Percentiles rank a stretch among this genome's conserved stretches.
Evolutionary conservation across 1,284 basidiomycete genomes (phyloP).

Genomic region (Anthracocystis panici-leucophaei): DNA sequence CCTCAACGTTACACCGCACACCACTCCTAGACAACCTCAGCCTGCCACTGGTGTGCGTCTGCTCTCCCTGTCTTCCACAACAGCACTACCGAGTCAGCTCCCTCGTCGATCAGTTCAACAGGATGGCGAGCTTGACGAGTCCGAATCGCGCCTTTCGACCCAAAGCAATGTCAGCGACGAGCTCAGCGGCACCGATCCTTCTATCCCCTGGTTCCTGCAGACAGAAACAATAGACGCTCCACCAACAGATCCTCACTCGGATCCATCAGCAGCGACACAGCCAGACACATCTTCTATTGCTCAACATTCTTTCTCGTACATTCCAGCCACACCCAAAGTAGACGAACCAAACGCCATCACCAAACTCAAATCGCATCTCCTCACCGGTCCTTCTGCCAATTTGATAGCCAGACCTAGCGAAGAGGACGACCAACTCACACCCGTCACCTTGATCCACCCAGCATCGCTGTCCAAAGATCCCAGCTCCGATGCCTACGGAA

Average conservation of each 20-base stretch:
- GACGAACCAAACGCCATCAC: slow-evolving; percentile 46
- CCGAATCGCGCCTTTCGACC: neutral
- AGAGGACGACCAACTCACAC: slow-evolving; percentile 44
- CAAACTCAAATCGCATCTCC: slow-evolving; percentile 45
- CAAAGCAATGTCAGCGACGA: slow-evolving; percentile 37
- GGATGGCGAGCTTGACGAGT: neutral
- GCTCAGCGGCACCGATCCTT: slow-evolving; percentile 44
- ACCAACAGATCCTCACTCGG: slow-evolving; percentile 9
- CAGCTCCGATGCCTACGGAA: slow-evolving; percentile 34
- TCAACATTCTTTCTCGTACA: slow-evolving; percentile 35
- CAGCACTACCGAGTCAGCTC: slow-evolving; percentile 26
- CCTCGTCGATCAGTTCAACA: slow-evolving; percentile 12
- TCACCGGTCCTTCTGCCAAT: slow-evolving; percentile 47
- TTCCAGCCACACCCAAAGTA: slow-evolving; percentile 28
- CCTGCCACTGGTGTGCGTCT: slow-evolving; percentile 4
- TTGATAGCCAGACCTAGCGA: slow-evolving; percentile 52
- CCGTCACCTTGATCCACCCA: slow-evolving; percentile 57
- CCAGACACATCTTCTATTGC: neutral
- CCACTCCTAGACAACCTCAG: neutral
- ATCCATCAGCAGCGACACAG: neutral
- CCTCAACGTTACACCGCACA: neutral
- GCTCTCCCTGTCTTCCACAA: slow-evolving; percentile 16
- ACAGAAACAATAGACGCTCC: slow-evolving; percentile 51
- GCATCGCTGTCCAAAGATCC: slow-evolving; percentile 50
- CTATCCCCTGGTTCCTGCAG: slow-evolving; percentile 61